phyloP scores from a whole-genome alignment of 2,329 filamentous ascomycete genomes.

The Fusarium miscanthi region DNA sequence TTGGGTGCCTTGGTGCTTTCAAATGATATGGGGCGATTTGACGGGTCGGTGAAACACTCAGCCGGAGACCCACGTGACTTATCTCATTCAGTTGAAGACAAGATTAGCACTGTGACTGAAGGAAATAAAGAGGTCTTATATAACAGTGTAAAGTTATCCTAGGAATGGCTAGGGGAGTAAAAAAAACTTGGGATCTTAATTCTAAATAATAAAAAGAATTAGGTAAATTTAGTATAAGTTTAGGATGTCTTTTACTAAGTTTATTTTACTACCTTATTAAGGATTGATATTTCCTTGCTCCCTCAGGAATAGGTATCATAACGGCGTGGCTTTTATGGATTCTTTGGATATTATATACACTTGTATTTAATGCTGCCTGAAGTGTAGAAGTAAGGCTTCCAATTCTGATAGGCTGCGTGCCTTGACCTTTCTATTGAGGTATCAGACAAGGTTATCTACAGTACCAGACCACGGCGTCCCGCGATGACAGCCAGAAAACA shows the following conservation, averaged over 20 bases:
- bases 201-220: too few relatives aligned
- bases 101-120: not conserved
- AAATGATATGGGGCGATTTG: conserved; percentile 24
- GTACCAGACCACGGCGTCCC: too few relatives aligned
- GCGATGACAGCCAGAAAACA: not conserved
- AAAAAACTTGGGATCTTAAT: too few relatives aligned
- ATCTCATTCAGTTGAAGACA: not conserved
- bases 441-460: not conserved
- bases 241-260: too few relatives aligned
- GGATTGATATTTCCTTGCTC: too few relatives aligned
- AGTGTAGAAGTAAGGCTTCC: not conserved
- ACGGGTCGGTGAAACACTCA: conserved; percentile 26
- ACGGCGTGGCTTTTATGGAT: not conserved
- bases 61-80: conserved; percentile 26
- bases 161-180: too few relatives aligned
- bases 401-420: not conserved
- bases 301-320: not conserved
- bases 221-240: too few relatives aligned
- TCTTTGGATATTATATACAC: not conserved
- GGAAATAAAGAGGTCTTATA: not conserved
- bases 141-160: not conserved
- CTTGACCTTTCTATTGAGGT: not conserved
- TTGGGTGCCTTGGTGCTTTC: conserved; percentile 22
- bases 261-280: too few relatives aligned
- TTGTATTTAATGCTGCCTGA: not conserved